Conservation (phyloP, 2,329 filamentous ascomycete genomes). For the Apiospora arundinis region DNA sequence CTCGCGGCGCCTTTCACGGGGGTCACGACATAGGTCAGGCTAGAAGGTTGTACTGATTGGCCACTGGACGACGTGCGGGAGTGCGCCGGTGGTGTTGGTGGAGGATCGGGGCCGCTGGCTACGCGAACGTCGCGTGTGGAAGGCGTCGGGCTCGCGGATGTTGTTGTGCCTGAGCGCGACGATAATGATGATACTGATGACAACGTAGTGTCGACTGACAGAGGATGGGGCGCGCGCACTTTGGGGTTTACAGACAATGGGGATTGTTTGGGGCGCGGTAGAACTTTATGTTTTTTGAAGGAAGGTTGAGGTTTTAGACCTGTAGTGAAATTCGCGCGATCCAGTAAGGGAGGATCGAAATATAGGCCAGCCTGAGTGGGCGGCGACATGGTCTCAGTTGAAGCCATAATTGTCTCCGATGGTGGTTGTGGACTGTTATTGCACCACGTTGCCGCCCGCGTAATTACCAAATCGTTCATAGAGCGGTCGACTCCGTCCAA, state of each 20-base stretch:
- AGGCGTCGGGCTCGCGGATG: constrained; percentile 4
- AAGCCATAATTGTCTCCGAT: constrained; percentile 42
- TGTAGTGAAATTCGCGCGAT: constrained; percentile 33
- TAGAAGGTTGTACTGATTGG: constrained; percentile 52
- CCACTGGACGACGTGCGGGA: constrained; percentile 63
- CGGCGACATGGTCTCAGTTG: constrained; percentile 36
- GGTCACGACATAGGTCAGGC: constrained; percentile 46
- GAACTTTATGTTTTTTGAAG: constrained; percentile 47
- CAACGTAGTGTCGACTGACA: constrained; percentile 21
- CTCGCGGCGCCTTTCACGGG: constrained; percentile 47
- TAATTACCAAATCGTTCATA: constrained; percentile 25
- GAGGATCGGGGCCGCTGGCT: constrained; percentile 56
- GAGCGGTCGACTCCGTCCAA: constrained; percentile 22
- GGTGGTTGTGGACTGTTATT: constrained; percentile 22
- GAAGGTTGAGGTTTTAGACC: constrained; percentile 35
- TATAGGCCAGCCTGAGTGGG: constrained; percentile 37
- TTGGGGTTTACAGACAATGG: constrained; percentile 23
- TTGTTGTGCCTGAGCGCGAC: not conserved
- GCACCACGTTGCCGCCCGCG: constrained; percentile 25
- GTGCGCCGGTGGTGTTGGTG: constrained; percentile 68
- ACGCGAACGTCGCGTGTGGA: constrained; percentile 32
- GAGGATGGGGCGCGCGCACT: constrained; percentile 14
- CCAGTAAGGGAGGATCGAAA: constrained; percentile 35
- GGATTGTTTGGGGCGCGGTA: constrained; percentile 44
- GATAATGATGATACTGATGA: not conserved